Percentiles rank a stretch among this genome's conserved stretches.
These are phyloP conservation scores for Leccinum pallidistipes DNA, from an alignment of 1,284 basidiomycete genomes.

Conservation along the genomic window DNA sequence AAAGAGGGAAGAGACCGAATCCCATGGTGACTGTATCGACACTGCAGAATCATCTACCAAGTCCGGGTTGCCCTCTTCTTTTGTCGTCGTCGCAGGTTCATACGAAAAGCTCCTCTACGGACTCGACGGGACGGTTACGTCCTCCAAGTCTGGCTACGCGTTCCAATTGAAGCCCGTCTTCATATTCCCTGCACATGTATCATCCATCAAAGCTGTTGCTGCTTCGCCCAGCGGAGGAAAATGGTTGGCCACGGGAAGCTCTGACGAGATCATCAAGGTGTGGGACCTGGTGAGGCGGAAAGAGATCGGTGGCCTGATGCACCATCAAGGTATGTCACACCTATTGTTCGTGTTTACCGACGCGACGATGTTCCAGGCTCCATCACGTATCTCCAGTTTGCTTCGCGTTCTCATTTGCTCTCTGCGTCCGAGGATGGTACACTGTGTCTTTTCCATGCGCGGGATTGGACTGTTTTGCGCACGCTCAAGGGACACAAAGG, in stretches of 20 bases:
- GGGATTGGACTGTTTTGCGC: slow-evolving; percentile 92
- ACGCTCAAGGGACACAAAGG: slow-evolving; percentile 92
- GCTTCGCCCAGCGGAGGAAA: slow-evolving; percentile 86
- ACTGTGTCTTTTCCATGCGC: slow-evolving; percentile 85
- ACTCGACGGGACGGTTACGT: slow-evolving; percentile 65
- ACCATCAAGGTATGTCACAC: slow-evolving; percentile 78
- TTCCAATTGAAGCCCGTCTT: slow-evolving; percentile 81
- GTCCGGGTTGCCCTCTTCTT: slow-evolving; percentile 51
- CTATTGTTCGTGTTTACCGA: background rate
- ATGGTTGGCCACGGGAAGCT: slow-evolving; percentile 93
- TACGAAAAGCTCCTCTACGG: slow-evolving; percentile 98
- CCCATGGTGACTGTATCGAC: background rate
- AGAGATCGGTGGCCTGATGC: slow-evolving; percentile 91
- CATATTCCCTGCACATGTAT: slow-evolving; percentile 95
- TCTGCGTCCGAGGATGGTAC: slow-evolving; percentile 91
- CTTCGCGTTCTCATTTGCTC: slow-evolving; percentile 85
- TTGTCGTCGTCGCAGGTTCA: slow-evolving; percentile 87
- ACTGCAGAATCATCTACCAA: background rate
- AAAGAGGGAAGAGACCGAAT: slow-evolving; percentile 19
- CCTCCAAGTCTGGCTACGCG: slow-evolving; percentile 35
- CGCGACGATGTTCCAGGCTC: slow-evolving; percentile 55
- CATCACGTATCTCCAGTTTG: slow-evolving; percentile 87
- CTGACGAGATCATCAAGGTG: slow-evolving; percentile 94
- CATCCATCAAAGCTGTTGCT: slow-evolving; percentile 88
- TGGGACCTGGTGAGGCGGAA: slow-evolving; percentile 92